Evolutionary conservation across 768 basidiomycete genomes (phyloP), one percentile per base, ranked within the genome.

Genomic region (Leccinum incarnatum): DNA sequence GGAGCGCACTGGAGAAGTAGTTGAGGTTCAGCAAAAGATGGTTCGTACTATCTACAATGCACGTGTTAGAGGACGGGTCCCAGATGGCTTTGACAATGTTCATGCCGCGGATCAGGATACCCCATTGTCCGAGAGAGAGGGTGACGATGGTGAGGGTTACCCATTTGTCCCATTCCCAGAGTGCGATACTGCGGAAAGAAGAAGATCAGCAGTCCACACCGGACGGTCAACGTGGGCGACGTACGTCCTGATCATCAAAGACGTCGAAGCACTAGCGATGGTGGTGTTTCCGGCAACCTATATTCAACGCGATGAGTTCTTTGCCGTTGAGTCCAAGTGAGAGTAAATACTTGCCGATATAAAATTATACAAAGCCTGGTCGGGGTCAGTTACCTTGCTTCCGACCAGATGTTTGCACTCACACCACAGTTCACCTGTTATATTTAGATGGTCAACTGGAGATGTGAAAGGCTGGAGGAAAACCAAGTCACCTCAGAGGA

Each of bases 231-330:
- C 36, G 17, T 14, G 30, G 27, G 46, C 23, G 29, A 55, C 60
- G 42, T 66, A 87, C 86, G 87, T 87, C 69, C 87, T 78, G 52
- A 88, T 77, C 84, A 88, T 86, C 42, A 89, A 76, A 29, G 84
- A 86, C 1, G 85, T 88, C 29, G 53, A 68, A 56, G 67, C 67
- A 40, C 67, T 69, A 9, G 65, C 67, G 30, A 68, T 68, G 27
- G 67, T 69, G 10, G 65, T 70, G 21, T 68, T 69, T 14, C 67
- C 68, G 12, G 68, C 67, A 54, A 68, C 68, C 67, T 68, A 53
- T 7, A 52, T 32, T 32, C 50, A 54, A 34, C 25, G 5, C 5
- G 48, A 51, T 58, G 57, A 62, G 51, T 40, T 56, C 42, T 27
- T 47, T 21, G 9, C 6, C 40, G 7, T 50, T 12, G 8, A 19